Base-by-base conservation (phyloP, 2,329 filamentous ascomycete genomes). In the Didymella segeticola region DNA sequence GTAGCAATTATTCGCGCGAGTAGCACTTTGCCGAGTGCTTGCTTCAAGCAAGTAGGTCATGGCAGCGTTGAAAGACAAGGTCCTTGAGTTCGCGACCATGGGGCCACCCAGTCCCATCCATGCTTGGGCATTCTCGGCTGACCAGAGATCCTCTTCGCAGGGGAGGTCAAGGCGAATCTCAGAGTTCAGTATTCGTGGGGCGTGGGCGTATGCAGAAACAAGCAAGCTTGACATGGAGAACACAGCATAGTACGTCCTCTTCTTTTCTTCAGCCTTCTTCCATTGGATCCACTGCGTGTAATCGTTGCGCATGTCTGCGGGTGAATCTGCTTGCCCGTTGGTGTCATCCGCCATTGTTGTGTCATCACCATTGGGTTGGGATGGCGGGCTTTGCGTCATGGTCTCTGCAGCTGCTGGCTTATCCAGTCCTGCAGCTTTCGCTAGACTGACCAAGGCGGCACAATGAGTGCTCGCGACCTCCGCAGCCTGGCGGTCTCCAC, bases 391-490 rank as follows among this genome's bases (percentile, higher is more conserved):
- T 27, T 66, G 61, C 12, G 50, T 43, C 25, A 52, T 56, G 2
- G 42, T 50, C 29, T 60, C 60, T 12, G 73, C 68, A 12, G 59
- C 43, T 7, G 69, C 60, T n/a, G 83, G 80, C 59, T 79, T 82
- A 17, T 86, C 83, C 45, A 98, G 78, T 47, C 91, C 89, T n/a
- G 93, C 92, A 27, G 92, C 91, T 69, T 93, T 89, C 4, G 93
- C 92, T 45, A 99, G 84, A 71, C 91, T 96, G 47, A 97, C 91
- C 34, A 99, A 79, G 17, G 93, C 91, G 7, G 92, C 90, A 71
- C 91, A 96, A 71, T 98, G 93, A 1, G 90, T 96, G 59, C 89
- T 93, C 1, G 93, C 93, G 67, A 96, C 96, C 71, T 97, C 92
- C 56, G 90, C 91, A 19, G 91, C 89, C 47, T 87, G 88, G 77